Conservation (phyloP, 2,329 filamentous ascomycete species). For the Pseudogymnoascus sp. region DNA sequence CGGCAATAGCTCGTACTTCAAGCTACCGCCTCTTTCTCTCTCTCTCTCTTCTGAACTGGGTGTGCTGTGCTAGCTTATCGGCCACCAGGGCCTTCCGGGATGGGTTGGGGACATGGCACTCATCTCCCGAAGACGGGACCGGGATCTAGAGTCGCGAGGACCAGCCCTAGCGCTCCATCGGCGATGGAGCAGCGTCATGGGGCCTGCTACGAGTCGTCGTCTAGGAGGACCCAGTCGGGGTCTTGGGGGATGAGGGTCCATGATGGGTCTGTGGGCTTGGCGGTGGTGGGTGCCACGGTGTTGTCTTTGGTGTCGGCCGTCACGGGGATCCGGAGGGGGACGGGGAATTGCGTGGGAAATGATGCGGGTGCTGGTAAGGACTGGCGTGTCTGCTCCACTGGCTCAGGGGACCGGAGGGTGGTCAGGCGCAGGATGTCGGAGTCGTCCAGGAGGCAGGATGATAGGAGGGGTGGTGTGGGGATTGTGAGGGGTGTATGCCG, state of each 20-base stretch:
- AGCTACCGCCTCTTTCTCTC: neutral
- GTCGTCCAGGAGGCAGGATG: neutral
- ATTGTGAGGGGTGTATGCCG: neutral
- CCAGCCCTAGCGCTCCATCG: neutral
- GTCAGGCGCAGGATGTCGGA: neutral
- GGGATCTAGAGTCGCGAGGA: neutral
- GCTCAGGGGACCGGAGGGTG: neutral
- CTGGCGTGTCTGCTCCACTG: neutral
- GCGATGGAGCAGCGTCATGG: neutral
- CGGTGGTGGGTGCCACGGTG: neutral
- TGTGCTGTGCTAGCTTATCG: neutral
- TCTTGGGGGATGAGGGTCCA: neutral
- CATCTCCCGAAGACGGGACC: neutral
- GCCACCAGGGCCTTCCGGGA: neutral
- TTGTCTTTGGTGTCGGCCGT: neutral
- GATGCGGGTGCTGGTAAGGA: neutral
- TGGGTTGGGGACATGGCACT: neutral
- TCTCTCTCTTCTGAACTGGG: neutral
- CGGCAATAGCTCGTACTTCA: neutral
- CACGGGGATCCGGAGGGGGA: neutral
- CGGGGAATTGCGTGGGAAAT: neutral
- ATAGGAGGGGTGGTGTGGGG: neutral
- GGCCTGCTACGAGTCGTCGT: conserved; percentile 6
- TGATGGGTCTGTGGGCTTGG: neutral
- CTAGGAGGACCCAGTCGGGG: conserved; percentile 1